Evolutionary conservation across 1,284 basidiomycete species (phyloP).

Genomic region (Leccinum variabile): DNA sequence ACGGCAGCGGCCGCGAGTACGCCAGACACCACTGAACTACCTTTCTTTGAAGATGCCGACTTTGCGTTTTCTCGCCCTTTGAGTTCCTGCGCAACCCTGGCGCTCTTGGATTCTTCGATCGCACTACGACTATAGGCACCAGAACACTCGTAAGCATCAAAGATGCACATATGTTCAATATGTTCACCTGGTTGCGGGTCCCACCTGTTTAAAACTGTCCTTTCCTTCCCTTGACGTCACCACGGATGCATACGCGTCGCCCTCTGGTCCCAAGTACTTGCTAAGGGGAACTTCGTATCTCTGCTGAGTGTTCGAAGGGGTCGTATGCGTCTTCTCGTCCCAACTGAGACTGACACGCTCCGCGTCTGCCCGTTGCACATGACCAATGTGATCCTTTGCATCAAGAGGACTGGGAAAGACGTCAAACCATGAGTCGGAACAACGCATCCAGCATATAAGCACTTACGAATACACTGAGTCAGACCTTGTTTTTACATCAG

Average conservation of each 20-base stretch:
- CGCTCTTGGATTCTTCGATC: background rate
- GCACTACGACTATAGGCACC: background rate
- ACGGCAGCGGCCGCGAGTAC: conserved; percentile 16
- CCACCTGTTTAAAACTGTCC: background rate
- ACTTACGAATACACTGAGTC: conserved; percentile 11
- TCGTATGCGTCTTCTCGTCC: conserved; percentile 6
- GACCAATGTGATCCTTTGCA: background rate
- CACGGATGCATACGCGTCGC: background rate
- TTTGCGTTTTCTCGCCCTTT: background rate
- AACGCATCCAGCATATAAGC: background rate
- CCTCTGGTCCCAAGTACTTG: conserved; percentile 9
- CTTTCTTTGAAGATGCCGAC: conserved; percentile 7
- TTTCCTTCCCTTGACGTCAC: background rate
- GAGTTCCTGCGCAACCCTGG: background rate
- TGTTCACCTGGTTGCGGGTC: conserved; percentile 10
- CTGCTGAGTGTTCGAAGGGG: background rate
- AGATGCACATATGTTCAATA: background rate
- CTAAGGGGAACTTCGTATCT: conserved; percentile 25
- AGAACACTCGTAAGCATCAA: conserved; percentile 5
- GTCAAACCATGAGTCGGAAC: conserved; percentile 1
- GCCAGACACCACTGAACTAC: conserved; percentile 10
- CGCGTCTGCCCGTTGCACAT: background rate
- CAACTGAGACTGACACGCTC: conserved; percentile 4
- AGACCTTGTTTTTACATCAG: background rate
- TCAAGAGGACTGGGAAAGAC: conserved; percentile 6